Evolutionary conservation across 176 grass and related monocot genomes (phyloP), one percentile per base, ranked within the genome.

Genomic region (Carex pumila): DNA sequence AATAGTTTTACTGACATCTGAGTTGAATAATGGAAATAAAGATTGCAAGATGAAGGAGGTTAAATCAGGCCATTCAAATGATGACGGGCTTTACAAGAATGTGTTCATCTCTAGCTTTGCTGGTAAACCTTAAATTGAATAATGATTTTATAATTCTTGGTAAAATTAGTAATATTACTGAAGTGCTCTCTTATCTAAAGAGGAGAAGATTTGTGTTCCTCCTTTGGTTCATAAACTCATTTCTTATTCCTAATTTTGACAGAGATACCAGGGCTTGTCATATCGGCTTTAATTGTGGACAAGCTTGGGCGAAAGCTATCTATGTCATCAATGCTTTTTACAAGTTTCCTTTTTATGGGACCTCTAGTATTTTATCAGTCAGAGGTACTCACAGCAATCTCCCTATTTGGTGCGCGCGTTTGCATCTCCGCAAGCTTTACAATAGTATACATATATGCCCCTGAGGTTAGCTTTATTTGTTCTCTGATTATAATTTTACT

Each of bases 41-140:
- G 83, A 86, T 87, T 98, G 95, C 18, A n/a, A 65, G 39, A 64
- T 89, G 62, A n/a, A 93, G 80, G 86, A 85, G 49, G 78, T 87
- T 41, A 87, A 90, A 75, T 86, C 89, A 1, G 64, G 76, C 25
- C 86, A 94, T 63, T 84, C 89, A 45, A 89, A 90, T 84, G 79
- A 92, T 19, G 81, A 87, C 32, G 90, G 81, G 79, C 83, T 98
- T 29, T 98, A 98, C 84, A 94, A 90, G 73, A 92, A 93, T 56
- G 95, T 98, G 58, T 95, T 98, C 79, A 89, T 98, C 65, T 95
- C 95, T 61, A 98, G 92, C 84, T 95, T 98, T 89, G 92, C 95
- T 77, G 95, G 95, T 98, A 84, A 30, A 88, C 85, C 25, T 11
- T 41, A 80, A 47, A 21, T 43, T 22, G 2, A 45, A 81, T 64